Conservation (phyloP, 2,329 filamentous ascomycete genomes). For the Beauveria sp. region DNA sequence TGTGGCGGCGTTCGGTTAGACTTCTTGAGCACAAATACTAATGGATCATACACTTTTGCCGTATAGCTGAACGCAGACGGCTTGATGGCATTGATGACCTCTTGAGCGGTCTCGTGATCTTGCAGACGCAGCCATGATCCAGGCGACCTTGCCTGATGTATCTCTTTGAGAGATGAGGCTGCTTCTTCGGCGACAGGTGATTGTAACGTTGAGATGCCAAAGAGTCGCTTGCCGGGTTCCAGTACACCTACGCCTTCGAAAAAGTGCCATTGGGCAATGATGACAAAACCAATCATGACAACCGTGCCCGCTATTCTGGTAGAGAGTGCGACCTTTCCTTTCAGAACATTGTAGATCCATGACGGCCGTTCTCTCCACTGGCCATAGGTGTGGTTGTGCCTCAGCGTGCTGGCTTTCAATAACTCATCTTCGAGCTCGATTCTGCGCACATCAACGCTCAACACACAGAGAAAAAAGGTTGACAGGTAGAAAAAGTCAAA, state of each 20-base stretch:
- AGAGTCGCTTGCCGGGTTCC: constrained; percentile 20
- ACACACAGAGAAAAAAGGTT: constrained; percentile 71
- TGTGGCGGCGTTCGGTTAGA: constrained; percentile 55
- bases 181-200: not conserved
- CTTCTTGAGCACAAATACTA: constrained; percentile 63
- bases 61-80: constrained; percentile 64
- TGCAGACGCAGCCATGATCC: constrained; percentile 70
- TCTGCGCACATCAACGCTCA: constrained; percentile 71
- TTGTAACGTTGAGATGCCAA: constrained; percentile 12
- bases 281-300: constrained; percentile 63
- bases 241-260: constrained; percentile 50
- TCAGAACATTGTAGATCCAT: constrained; percentile 55
- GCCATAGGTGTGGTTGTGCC: constrained; percentile 24
- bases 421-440: constrained; percentile 69
- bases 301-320: constrained; percentile 69
- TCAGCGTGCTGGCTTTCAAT: constrained; percentile 43
- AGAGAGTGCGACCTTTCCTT: constrained; percentile 57
- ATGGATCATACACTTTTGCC: constrained; percentile 65
- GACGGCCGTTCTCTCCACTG: constrained; percentile 18
- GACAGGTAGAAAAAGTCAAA: constrained; percentile 74
- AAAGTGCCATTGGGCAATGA: constrained; percentile 72
- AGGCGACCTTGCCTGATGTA: constrained; percentile 70
- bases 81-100: constrained; percentile 70
- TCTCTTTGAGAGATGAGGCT: constrained; percentile 42
- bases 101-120: constrained; percentile 69